Evolutionary conservation across 495 filamentous ascomycete species (phyloP).

Genomic region (Penicillium pancosmium): DNA sequence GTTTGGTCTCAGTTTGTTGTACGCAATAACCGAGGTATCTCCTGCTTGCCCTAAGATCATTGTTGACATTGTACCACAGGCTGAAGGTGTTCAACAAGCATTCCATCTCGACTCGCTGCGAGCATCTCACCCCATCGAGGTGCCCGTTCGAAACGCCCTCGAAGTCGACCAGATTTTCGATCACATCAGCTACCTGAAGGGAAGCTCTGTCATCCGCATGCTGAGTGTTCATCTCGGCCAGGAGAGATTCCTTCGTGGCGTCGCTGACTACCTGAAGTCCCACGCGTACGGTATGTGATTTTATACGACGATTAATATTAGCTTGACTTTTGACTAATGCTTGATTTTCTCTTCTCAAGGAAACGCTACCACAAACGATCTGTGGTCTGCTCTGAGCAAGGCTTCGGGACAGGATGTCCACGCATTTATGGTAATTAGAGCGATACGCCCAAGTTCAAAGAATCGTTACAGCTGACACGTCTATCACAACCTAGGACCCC

Average conservation of each 20-base stretch:
- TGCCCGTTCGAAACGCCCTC: constrained; percentile 83
- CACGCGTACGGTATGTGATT: constrained; percentile 67
- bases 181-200: constrained; percentile 92
- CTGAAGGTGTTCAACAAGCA: constrained; percentile 88
- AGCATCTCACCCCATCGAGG: constrained; percentile 92
- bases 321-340: background rate
- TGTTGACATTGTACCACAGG: constrained; percentile 53
- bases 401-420: constrained; percentile 88
- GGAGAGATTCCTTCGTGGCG: constrained; percentile 84
- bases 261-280: constrained; percentile 83
- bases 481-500: constrained; percentile 50
- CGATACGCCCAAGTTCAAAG: background rate
- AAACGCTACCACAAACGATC: constrained; percentile 92
- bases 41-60: constrained; percentile 12
- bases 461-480: constrained; percentile 13
- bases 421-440: constrained; percentile 68
- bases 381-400: constrained; percentile 89
- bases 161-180: constrained; percentile 98
- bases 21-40: constrained; percentile 60
- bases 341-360: constrained; percentile 34
- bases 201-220: constrained; percentile 94
- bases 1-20: constrained; percentile 94
- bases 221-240: constrained; percentile 82
- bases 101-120: constrained; percentile 86
- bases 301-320: background rate